These are phyloP conservation scores for Penicillium mononematosum DNA, from an alignment of 495 filamentous ascomycete species.

Conservation along the genomic window DNA sequence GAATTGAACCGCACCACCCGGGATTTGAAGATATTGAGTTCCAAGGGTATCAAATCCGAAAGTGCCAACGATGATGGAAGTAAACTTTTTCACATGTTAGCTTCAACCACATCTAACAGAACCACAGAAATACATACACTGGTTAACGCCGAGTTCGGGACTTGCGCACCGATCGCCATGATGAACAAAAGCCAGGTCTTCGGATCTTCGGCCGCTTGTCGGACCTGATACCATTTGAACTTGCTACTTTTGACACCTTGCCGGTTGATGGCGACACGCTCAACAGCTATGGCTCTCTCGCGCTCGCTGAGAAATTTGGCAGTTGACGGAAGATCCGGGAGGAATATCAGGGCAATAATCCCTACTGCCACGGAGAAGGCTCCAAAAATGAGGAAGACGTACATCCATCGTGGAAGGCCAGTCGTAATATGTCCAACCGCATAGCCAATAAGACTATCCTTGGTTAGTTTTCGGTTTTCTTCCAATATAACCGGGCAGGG, in stretches of 20 bases:
- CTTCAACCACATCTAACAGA: neutral
- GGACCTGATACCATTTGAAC: constrained; percentile 50
- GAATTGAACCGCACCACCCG: constrained; percentile 44
- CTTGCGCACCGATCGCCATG: constrained; percentile 36
- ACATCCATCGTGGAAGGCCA: constrained; percentile 47
- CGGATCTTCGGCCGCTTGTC: constrained; percentile 45
- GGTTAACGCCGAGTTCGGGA: constrained; percentile 41
- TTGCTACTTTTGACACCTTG: constrained; percentile 49
- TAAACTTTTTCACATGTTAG: constrained; percentile 28
- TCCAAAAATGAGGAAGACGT: constrained; percentile 52
- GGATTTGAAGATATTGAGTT: constrained; percentile 56
- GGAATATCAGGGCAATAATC: constrained; percentile 35
- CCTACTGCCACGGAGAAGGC: constrained; percentile 35
- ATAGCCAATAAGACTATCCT: constrained; percentile 50
- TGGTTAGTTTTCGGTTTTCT: neutral
- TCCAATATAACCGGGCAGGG: neutral
- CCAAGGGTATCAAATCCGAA: constrained; percentile 56
- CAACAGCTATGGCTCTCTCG: constrained; percentile 43
- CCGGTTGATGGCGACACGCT: constrained; percentile 43
- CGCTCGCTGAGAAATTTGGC: constrained; percentile 45
- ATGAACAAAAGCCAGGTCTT: constrained; percentile 50
- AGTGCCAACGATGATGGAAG: constrained; percentile 48
- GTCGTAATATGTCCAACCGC: constrained; percentile 50
- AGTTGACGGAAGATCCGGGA: constrained; percentile 47
- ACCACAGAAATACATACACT: constrained; percentile 30